Base-by-base conservation (phyloP, 495 filamentous ascomycete species). In the Penicillium canescens region DNA sequence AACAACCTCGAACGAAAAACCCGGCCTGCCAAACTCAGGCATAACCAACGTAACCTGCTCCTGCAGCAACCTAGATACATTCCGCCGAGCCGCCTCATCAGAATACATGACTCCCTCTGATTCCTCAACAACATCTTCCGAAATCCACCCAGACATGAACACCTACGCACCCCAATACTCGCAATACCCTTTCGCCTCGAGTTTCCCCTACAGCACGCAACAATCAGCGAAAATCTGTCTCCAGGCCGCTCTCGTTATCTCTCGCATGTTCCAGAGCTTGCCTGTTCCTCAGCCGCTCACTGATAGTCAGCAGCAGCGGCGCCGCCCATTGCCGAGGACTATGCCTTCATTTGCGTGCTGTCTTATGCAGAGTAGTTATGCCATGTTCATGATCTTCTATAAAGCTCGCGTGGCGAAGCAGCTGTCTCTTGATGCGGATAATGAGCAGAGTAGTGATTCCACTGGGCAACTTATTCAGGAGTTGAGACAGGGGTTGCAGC, bases 261-360 rank as follows among this genome's bases (percentile, higher is more conserved):
- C 80, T 4, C 67, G 69, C 48, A 74, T 74, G 56, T 82, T 83
- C 47, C 66, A 79, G 41, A 67, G 64, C n/a, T 50, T 83, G 23
- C 79, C 80, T 0, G 72, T 74, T 41, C 80, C 80, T 24, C 73
- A 79, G 31, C 78, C 77, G 1, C 46, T 72, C 0, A 46, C 39
- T 12, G 62, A 66, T 44, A 38, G 55, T 53, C 50, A 60, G 51
- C 54, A 57, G 49, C 59, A 59, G 52, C 40, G 65, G 56, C 56
- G 55, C 10, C 65, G 60, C 10, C 68, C 67, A 23, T 57, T 77
- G 11, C 80, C 81, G 3, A 75, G 82, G 26, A 83, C 79, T 14
- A 84, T 86, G 78, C 82, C 82, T 0, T 76, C 79, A 0, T 84
- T 84, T 51, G 80, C 82, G 14, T 84, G 80, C 54, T 86, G 82